Base-by-base conservation (phyloP, 768 basidiomycete species). In the Neoboletus magnificus region DNA sequence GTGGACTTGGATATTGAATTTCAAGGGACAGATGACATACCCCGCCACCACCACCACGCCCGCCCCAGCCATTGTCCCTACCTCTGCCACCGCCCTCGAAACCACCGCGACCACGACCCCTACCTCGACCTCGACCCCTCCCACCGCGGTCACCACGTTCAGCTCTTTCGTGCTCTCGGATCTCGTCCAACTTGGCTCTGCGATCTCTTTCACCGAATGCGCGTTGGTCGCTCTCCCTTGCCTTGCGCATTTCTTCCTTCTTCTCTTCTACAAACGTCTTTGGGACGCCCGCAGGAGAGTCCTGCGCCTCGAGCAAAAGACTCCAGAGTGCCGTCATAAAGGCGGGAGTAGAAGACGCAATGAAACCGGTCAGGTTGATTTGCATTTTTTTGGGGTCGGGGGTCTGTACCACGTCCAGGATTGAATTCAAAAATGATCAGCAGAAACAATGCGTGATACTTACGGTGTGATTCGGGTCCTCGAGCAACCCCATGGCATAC, bases 301-400 rank as follows among this genome's bases (percentile, higher is more conserved):
- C 80, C 71, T 98, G 96, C 4, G 97, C 97, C 62, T 96, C 94
- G 5, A 98, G 76, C n/a, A 99, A 77, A 6, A 98, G 78, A 25
- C 79, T 84, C 97, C 97, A 99, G 0, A 99, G 80, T 1, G 85
- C 79, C 6, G 76, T 70, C 94, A 97, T 97, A 73, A 99, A 99
- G 1, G 77, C 70, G 0, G 90, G 77, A 0, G 97, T 97, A 55
- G 91, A 84, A 60, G 86, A 84, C 4, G 91, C 90, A 55, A 99
- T 81, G 71, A 99, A 99, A 9, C 96, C 96, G 3, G 89, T 91
- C 25, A 99, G 74, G 66, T 88, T 87, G 57, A 98, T 93, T 73
- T 98, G 94, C 87, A 98, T 94, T 75, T 91, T 94, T 71, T 85
- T 86, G 5, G 94, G 92, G 71, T 98, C 96, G 12, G 93, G 91